phyloP scores from a whole-genome alignment of 306 rosid genomes.

The Medicago arabica region DNA sequence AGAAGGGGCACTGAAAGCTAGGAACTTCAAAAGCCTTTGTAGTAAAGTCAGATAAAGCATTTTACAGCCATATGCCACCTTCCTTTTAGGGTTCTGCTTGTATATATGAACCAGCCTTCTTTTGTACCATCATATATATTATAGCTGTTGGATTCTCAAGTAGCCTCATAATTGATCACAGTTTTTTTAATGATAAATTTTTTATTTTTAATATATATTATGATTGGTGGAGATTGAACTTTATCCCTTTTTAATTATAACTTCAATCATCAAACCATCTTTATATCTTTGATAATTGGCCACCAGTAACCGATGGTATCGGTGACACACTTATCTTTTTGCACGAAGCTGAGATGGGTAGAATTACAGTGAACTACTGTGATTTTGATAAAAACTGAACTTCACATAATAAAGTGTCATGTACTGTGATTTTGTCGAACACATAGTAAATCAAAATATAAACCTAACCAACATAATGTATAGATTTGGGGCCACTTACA shows the following conservation, averaged over 20 bases:
- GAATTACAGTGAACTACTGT: no score
- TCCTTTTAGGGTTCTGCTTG: constrained; percentile 44
- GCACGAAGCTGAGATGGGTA: background rate
- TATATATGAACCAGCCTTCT: constrained; percentile 20
- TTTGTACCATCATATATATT: background rate
- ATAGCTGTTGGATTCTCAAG: constrained; percentile 3
- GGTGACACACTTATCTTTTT: background rate
- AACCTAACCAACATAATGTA: background rate
- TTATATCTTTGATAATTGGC: no score
- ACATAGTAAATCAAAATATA: no score
- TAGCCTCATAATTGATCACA: constrained; percentile 29
- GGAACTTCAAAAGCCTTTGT: constrained; percentile 41
- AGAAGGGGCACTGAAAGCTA: constrained; percentile 44
- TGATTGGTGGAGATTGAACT: no score
- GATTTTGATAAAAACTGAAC: no score
- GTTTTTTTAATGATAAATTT: background rate
- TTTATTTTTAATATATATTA: no score
- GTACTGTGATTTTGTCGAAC: no score
- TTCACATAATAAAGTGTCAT: no score
- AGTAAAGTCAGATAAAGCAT: constrained; percentile 42
- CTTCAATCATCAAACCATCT: no score
- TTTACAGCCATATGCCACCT: constrained; percentile 49
- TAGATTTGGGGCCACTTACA: constrained; percentile 15
- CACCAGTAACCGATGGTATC: background rate
- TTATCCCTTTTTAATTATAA: no score